Percentiles rank a stretch among this genome's conserved stretches.
Evolutionary conservation across 1,284 basidiomycete genomes (phyloP).

Genomic region (Trichosporon inkin): DNA sequence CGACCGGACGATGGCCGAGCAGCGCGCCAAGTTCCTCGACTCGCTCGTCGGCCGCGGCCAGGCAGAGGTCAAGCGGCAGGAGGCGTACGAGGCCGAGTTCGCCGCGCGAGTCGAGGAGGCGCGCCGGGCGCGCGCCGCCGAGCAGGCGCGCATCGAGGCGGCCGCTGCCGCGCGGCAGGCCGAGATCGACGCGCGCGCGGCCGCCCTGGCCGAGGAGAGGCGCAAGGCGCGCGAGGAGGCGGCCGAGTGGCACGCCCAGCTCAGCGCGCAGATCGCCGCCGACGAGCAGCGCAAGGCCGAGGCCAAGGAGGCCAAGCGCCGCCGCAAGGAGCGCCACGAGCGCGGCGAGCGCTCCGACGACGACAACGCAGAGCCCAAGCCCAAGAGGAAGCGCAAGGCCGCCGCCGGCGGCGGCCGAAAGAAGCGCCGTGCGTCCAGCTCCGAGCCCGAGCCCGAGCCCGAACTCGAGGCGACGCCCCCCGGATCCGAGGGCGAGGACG

Average conservation of each 20-base stretch:
- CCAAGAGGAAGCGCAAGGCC: constrained; percentile 24
- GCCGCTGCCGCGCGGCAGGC: constrained; percentile 39
- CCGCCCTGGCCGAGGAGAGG: constrained; percentile 68
- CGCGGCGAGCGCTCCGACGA: constrained; percentile 17
- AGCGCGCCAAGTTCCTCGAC: constrained; percentile 80
- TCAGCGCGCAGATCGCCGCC: constrained; percentile 44
- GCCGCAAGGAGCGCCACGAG: constrained; percentile 40
- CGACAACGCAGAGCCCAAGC: constrained; percentile 10
- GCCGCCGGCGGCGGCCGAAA: constrained; percentile 15
- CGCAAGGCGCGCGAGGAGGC: constrained; percentile 70
- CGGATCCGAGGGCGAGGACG: constrained; percentile 22
- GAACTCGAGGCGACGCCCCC: constrained; percentile 20
- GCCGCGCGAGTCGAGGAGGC: constrained; percentile 70
- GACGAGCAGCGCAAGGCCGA: constrained; percentile 46
- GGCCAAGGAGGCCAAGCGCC: constrained; percentile 38
- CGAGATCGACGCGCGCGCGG: constrained; percentile 58
- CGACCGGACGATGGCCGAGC: constrained; percentile 76
- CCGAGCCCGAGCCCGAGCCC: constrained; percentile 31
- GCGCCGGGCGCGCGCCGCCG: constrained; percentile 51
- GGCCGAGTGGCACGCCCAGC: constrained; percentile 55
- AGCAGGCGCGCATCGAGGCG: constrained; percentile 46
- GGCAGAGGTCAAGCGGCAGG: constrained; percentile 69
- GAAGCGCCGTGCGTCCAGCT: constrained; percentile 29
- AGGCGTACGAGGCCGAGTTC: constrained; percentile 67
- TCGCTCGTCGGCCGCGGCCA: constrained; percentile 73